Conservation (phyloP, 208 protist species). For the Herpetomonas muscarum region DNA sequence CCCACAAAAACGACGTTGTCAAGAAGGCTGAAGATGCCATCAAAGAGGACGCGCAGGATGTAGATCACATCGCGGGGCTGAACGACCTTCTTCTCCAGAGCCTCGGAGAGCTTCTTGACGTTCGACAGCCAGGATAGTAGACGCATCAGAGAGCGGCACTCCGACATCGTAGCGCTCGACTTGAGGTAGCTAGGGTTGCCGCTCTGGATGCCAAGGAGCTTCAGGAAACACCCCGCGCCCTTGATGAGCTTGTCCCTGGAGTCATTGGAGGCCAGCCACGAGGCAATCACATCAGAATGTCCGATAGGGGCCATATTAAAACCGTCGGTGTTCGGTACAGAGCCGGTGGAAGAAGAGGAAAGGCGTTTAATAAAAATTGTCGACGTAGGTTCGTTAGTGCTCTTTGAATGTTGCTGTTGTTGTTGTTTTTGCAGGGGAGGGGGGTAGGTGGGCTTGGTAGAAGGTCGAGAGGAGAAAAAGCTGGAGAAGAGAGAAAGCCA, state of each 20-base stretch:
- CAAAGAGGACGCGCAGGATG: conserved; percentile 59
- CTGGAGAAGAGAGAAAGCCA: background rate
- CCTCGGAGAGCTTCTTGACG: conserved; percentile 49
- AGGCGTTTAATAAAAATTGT: background rate
- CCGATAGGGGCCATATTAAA: conserved; percentile 3
- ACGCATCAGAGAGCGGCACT: conserved; percentile 62
- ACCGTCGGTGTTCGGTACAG: background rate
- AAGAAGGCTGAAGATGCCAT: conserved; percentile 69
- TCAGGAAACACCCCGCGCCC: conserved; percentile 62
- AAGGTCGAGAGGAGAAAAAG: background rate
- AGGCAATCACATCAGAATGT: conserved; percentile 33
- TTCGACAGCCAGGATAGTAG: conserved; percentile 66
- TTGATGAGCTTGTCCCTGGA: conserved; percentile 80
- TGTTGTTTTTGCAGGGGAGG: too few species aligned
- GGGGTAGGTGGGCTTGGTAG: too few species aligned
- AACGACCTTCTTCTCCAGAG: conserved; percentile 40
- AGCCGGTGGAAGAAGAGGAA: background rate
- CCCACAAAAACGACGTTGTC: conserved; percentile 80
- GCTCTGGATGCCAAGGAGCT: conserved; percentile 38
- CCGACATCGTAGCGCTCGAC: conserved; percentile 51
- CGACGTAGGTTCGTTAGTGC: too few species aligned
- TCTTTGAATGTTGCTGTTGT: too few species aligned
- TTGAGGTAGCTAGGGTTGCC: conserved; percentile 42
- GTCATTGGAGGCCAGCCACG: conserved; percentile 56
- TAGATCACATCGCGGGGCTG: conserved; percentile 52